These are phyloP conservation scores for Fraxinus nigra DNA, from an alignment of 305 asterid species.

Conservation along the genomic window DNA sequence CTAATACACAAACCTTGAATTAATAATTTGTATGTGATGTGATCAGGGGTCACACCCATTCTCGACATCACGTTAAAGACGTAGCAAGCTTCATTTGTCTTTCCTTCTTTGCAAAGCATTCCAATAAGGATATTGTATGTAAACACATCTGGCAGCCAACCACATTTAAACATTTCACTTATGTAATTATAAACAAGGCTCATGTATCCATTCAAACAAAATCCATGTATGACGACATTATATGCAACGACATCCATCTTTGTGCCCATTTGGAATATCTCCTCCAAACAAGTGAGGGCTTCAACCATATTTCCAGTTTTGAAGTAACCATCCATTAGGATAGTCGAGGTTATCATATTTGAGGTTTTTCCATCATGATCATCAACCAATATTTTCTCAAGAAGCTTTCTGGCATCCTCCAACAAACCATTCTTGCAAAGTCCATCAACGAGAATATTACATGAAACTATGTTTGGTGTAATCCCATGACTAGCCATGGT, in stretches of 20 bases:
- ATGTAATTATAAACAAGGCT: slow-evolving; percentile 40
- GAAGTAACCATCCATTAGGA: slow-evolving; percentile 73
- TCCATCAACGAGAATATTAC: slow-evolving; percentile 72
- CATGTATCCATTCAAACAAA: slow-evolving; percentile 48
- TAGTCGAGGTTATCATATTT: slow-evolving; percentile 60
- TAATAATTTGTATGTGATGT: slow-evolving; percentile 60
- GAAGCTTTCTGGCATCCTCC: slow-evolving; percentile 50
- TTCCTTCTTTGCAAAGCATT: slow-evolving; percentile 64
- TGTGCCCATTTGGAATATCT: slow-evolving; percentile 33
- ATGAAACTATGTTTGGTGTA: slow-evolving; percentile 63
- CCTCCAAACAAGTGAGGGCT: slow-evolving; percentile 60
- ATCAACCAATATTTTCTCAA: slow-evolving; percentile 51
- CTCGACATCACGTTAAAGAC: slow-evolving; percentile 56
- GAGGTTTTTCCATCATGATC: slow-evolving; percentile 30
- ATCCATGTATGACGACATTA: slow-evolving; percentile 68
- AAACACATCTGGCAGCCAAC: slow-evolving; percentile 56
- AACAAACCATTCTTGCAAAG: slow-evolving; percentile 67
- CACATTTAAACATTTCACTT: slow-evolving; percentile 62
- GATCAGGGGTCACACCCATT: slow-evolving; percentile 70
- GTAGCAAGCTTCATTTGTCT: slow-evolving; percentile 64
- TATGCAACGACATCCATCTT: slow-evolving; percentile 60
- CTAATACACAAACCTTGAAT: slow-evolving; percentile 60
- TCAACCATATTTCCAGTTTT: slow-evolving; percentile 54
- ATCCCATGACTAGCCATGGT: slow-evolving; percentile 54
- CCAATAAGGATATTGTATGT: slow-evolving; percentile 69